Evolutionary conservation across 139 green algal genomes (phyloP), one percentile per base, ranked within the genome.

Genomic region (Choricystis sp.): DNA sequence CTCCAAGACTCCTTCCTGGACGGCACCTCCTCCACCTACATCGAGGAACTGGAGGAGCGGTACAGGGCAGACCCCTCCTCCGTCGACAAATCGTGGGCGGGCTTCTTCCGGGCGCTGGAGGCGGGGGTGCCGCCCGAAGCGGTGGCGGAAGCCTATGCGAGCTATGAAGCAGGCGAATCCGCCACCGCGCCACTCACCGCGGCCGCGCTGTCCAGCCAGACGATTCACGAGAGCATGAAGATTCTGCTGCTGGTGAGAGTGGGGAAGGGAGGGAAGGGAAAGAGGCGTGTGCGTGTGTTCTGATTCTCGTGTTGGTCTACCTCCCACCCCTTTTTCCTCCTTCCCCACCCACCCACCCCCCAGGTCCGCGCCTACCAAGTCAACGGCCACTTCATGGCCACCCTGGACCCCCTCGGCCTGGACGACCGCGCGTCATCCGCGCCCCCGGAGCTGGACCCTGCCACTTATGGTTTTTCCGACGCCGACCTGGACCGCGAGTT

Each of bases 401-500:
- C 86, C 5, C 78, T 97, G 57, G 92, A 99, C 77, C 93, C 92
- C 0, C 77, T 99, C 16, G 79, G 80, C 4, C 71, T 96, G 24
- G 83, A 88, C 63, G 49, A 79, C 63, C 74, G 84, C 3, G 64
- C 71, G 0, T n/a, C n/a, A n/a, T n/a, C n/a, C n/a, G 60, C 65
- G 29, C 74, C 77, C 9, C 56, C 65, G 1, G 81, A 88, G 77
- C 80, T 98, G 66, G 86, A 97, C 66, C 92, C 89, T 4, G 66
- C 73, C 0, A 84, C 83, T 57, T 97, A 95, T 68, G 93, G 93
- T 57, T 97, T 98, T 74, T 88, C 75, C 3, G 89, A 97, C 49
- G 74, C 66, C 3, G 92, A 99, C 73, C 67, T 97, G 64, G 92
- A 98, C 76, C 72, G 88, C n/a, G 86, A 99, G 83, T 97, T 96